phyloP scores from a whole-genome alignment of 306 rosid species.

The Aeschynomene evenia region DNA sequence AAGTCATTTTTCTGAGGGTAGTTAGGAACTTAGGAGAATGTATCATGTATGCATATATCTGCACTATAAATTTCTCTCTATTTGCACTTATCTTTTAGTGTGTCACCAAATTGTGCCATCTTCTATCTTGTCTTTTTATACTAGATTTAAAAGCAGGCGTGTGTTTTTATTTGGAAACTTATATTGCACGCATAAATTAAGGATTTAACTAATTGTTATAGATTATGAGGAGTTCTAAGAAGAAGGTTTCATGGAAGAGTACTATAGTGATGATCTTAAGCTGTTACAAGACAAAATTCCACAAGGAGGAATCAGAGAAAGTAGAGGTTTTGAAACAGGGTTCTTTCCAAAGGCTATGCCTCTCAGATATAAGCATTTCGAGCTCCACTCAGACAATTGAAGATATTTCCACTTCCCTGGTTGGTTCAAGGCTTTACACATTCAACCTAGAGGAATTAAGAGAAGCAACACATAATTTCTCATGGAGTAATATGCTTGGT shows the following conservation, averaged over 20 bases:
- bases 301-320: slow-evolving; percentile 33
- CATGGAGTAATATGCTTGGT: slow-evolving; percentile 70
- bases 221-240: slow-evolving; percentile 50
- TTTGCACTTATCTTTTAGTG: slow-evolving; percentile 25
- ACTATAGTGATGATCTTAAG: slow-evolving; percentile 56
- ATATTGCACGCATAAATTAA: no score
- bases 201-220: slow-evolving; percentile 2
- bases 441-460: slow-evolving; percentile 65
- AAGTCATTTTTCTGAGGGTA: slow-evolving; percentile 24
- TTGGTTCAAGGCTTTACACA: slow-evolving; percentile 57
- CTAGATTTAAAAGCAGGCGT: slow-evolving; percentile 13
- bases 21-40: slow-evolving; percentile 45
- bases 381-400: slow-evolving; percentile 47
- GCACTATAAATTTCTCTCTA: slow-evolving; percentile 34
- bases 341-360: slow-evolving; percentile 59
- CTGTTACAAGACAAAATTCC: slow-evolving; percentile 48
- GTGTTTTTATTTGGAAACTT: slow-evolving; percentile 24
- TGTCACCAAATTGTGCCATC: slow-evolving; percentile 21
- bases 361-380: slow-evolving; percentile 61
- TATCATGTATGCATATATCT: slow-evolving; percentile 25
- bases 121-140: slow-evolving; percentile 26
- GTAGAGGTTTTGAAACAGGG: slow-evolving; percentile 33
- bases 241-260: slow-evolving; percentile 73
- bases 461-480: slow-evolving; percentile 61
- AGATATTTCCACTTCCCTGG: slow-evolving; percentile 70